Base-by-base conservation (phyloP, 257 asterid species). In the Forsythia suspensa region DNA sequence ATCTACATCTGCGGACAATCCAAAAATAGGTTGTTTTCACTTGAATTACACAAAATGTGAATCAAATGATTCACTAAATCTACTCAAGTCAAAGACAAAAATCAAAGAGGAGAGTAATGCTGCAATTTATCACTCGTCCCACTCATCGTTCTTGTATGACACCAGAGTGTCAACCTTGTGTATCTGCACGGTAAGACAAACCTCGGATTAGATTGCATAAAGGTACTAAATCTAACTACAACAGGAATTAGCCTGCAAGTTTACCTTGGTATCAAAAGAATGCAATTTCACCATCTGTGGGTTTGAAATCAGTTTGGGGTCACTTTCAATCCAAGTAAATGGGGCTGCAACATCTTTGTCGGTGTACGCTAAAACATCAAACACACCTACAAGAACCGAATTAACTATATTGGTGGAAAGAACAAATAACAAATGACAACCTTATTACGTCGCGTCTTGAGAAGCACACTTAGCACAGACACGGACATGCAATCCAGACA, bases 261-360 rank as follows among this genome's bases (percentile, higher is more conserved):
- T 21, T 82, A 95, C 98, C 98, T 91, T 95, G 3, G 99, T 93
- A 85, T 95, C 98, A 83, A 95, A 95, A 48, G 98, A 86, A 72
- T 93, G 98, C 84, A 95, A 82, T 76, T 95, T 95, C 83, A 95
- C 99, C 98, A 93, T 95, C 71, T 93, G 99, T 41, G 99, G 99
- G 83, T 95, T 95, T 8, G 80, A 91, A 65, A 95, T 95, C 82
- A 95, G 83, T 83, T 90, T 95, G n/a, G 99, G 97, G 72, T 95
- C 99, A 72, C 99, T 95, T 92, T 95, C 99, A 11, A 91, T 82
- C 99, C 99, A 95, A 16, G 99, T 91, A 72, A 91, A 90, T 3
- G 98, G 98, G 70, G 90, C 96, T 4, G 89, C 82, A 76, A 91
- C 93, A 83, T 95, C 99, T 13, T 74, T 88, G 76, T 95, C 97